Base-by-base conservation (phyloP, 768 basidiomycete species). In the Kwoniella dejecticola region DNA sequence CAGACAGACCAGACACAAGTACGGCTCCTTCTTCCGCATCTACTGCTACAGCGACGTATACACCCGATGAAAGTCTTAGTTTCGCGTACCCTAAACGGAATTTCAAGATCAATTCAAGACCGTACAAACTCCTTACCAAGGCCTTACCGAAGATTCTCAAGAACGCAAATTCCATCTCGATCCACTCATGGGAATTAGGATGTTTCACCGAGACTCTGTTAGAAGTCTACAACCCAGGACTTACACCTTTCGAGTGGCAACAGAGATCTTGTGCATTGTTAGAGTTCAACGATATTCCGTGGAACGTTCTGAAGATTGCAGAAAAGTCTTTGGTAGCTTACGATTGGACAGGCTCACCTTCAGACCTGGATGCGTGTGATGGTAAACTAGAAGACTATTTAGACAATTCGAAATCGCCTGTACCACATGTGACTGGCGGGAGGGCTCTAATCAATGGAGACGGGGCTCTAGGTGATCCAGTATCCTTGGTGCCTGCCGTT, bases 101-200 rank as follows among this genome's bases (percentile, higher is more conserved):
- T 12, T 24, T n/a, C 30, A 21, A 52, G n/a, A 48, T 61, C 52
- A 61, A 44, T 29, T 31, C 27, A n/a, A 29, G 17, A 11, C 29
- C 52, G 15, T 64, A 64, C 31, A 50, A 41, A 12, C 30, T 30
- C 19, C 33, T 64, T 12, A 53, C 63, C 17, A 38, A 45, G 4
- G 2, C 50, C 12, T 48, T 63, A 40, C 57, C 63, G 12, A 44
- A 29, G 12, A 50, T 62, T 0, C 29, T 66, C 3, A 31, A 52
- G 11, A 61, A 66, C 21, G 64, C 60, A 6, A 57, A 56, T 27
- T 36, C 29, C 4, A 57, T 66, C 10, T 50, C 64, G 2, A 56
- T 24, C 11, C 60, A 66, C 26, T 62, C 60, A 10, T 66, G 64
- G 64, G 64, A 66, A 52, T 26, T 60, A 8, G 64, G 64, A 21